Evolutionary conservation across 2,329 filamentous ascomycete species (phyloP).

Genomic region (Thermoascus crustaceus): DNA sequence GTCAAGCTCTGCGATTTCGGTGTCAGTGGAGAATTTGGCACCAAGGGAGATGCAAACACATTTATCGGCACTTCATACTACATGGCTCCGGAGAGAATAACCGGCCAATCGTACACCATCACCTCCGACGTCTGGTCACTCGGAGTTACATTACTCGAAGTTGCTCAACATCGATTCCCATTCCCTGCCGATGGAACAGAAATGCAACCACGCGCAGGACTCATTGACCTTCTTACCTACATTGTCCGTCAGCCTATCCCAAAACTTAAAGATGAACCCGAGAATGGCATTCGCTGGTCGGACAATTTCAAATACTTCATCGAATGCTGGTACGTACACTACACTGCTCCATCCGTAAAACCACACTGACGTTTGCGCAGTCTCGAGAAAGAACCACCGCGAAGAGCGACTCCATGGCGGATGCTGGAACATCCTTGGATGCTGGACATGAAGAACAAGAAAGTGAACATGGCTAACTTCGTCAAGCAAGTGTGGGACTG

Average conservation of each 20-base stretch:
- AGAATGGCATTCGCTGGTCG: slow-evolving; percentile 85
- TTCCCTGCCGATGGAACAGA: slow-evolving; percentile 96
- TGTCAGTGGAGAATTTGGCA: slow-evolving; percentile 94
- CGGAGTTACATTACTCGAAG: slow-evolving; percentile 93
- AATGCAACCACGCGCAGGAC: slow-evolving; percentile 82
- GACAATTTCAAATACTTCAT: slow-evolving; percentile 99
- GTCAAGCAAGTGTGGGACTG: slow-evolving; percentile 94
- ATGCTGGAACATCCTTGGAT: slow-evolving; percentile 99
- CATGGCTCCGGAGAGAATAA: slow-evolving; percentile 98
- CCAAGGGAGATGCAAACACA: slow-evolving; percentile 95
- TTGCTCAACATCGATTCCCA: slow-evolving; percentile 97
- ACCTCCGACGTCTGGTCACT: slow-evolving; percentile 98
- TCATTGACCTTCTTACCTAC: slow-evolving; percentile 94
- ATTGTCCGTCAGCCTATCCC: slow-evolving; percentile 95
- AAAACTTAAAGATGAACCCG: slow-evolving; percentile 88
- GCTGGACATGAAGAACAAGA: slow-evolving; percentile 88
- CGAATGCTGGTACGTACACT: slow-evolving; percentile 79
- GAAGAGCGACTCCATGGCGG: slow-evolving; percentile 89
- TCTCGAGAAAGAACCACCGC: slow-evolving; percentile 82
- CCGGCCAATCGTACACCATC: slow-evolving; percentile 95
- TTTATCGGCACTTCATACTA: slow-evolving; percentile 99
- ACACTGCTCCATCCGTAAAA: not conserved
- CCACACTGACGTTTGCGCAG: slow-evolving; percentile 39
- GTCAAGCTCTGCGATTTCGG: slow-evolving; percentile 99
- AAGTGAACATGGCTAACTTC: slow-evolving; percentile 96